A percentile compares a stretch with the other conserved stretches of the same genome.
phyloP scores from a whole-genome alignment of 2,329 filamentous ascomycete species.

The Cercospora beticola region DNA sequence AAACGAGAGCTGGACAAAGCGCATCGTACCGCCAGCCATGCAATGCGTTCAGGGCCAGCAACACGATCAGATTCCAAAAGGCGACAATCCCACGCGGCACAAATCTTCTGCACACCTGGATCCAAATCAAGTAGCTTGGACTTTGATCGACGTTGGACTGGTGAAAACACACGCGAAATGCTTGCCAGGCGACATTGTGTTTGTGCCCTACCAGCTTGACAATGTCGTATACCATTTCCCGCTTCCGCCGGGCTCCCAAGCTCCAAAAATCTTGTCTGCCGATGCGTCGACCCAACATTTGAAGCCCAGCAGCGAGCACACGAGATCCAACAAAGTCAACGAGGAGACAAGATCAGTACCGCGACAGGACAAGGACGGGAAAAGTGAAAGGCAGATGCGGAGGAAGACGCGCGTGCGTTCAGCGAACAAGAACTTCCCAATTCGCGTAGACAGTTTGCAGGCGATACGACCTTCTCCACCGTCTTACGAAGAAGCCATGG shows the following conservation, averaged over 20 bases:
- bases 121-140: background rate
- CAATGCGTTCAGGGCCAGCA: background rate
- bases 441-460: background rate
- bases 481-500: background rate
- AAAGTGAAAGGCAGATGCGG: background rate
- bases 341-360: background rate
- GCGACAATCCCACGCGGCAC: background rate
- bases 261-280: background rate
- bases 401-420: background rate
- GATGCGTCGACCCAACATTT: background rate
- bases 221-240: conserved; percentile 18
- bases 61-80: background rate
- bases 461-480: background rate
- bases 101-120: background rate
- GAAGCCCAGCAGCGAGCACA: background rate
- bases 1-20: background rate
- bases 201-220: conserved; percentile 15
- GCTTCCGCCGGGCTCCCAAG: conserved; percentile 4
- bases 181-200: conserved; percentile 12
- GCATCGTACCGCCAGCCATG: background rate
- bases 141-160: conserved; percentile 14
- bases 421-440: conserved; percentile 1
- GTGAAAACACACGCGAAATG: conserved; percentile 17
- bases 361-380: background rate
- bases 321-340: background rate